A percentile compares a stretch with the other conserved stretches of the same genome.
phyloP scores from a whole-genome alignment of 768 basidiomycete genomes.

The Podaxis carcinomalis region DNA sequence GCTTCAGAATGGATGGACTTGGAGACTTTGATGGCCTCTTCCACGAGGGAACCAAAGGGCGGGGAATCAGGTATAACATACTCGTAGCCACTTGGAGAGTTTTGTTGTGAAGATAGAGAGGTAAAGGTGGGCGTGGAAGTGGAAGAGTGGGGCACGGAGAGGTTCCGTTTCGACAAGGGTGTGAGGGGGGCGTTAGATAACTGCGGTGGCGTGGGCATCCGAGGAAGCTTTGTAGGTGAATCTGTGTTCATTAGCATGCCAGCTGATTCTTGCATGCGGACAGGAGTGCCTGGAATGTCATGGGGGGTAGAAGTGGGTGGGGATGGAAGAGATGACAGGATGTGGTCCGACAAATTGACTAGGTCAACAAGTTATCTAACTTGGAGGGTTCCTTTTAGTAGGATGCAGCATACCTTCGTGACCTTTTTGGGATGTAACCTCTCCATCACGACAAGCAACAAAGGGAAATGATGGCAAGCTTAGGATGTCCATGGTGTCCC shows the following conservation, averaged over 20 bases:
- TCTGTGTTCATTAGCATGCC: neutral
- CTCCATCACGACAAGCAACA: neutral
- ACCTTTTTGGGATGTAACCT: neutral
- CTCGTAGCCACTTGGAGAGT: conserved; percentile 9
- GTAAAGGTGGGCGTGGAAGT: conserved; percentile 19
- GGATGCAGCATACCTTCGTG: neutral
- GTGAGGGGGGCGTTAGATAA: neutral
- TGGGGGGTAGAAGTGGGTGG: conserved; percentile 13
- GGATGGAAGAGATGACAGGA: conserved; percentile 10
- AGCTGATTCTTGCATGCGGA: neutral
- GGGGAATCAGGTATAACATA: conserved; percentile 13
- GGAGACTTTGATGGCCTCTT: conserved; percentile 8
- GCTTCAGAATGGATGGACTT: neutral
- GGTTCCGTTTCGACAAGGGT: neutral
- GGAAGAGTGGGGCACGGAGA: neutral
- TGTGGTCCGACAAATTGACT: neutral
- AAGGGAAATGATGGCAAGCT: conserved; percentile 5
- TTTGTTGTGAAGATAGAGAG: conserved; percentile 22
- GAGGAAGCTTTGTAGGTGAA: neutral
- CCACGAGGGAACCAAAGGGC: conserved; percentile 10
- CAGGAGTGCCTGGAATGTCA: neutral
- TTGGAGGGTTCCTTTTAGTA: neutral
- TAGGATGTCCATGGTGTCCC: conserved; percentile 29
- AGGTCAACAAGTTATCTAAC: neutral
- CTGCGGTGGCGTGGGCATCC: neutral